A percentile compares a stretch with the other conserved stretches of the same genome.
These are phyloP conservation scores for Inga leiocalycina DNA, from an alignment of 306 rosid genomes.

Conservation along the genomic window DNA sequence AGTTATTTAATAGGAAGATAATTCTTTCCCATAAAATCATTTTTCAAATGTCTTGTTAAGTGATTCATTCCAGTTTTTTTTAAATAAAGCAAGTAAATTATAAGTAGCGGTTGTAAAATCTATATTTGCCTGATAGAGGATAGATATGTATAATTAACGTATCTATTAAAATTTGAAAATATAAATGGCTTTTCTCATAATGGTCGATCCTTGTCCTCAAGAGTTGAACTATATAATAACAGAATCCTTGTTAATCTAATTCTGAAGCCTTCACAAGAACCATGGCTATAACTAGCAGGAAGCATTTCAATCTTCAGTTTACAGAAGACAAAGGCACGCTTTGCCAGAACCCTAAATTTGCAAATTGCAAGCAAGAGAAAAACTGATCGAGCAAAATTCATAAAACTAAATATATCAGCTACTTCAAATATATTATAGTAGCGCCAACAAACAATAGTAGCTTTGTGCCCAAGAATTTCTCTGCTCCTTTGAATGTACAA, in stretches of 20 bases:
- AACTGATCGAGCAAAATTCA: not conserved
- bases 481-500: not conserved
- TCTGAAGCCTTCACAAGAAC: not conserved
- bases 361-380: not conserved
- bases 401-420: not conserved
- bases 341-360: not conserved
- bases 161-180: not conserved
- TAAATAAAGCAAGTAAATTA: not conserved
- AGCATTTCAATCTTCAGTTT: not conserved
- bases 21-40: not conserved
- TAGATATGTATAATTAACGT: not conserved
- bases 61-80: not conserved
- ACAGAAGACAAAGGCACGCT: not conserved
- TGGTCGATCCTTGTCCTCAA: not conserved
- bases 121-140: too few species aligned
- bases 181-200: not conserved
- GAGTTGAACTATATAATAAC: not conserved
- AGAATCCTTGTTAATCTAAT: not conserved
- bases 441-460: not conserved
- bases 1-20: not conserved
- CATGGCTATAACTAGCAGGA: not conserved
- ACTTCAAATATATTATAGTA: not conserved
- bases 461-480: not conserved
- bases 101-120: too few species aligned
- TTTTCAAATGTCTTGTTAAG: not conserved